Evolutionary conservation across 768 basidiomycete genomes (phyloP).

Genomic region (Leccinum arenicola): DNA sequence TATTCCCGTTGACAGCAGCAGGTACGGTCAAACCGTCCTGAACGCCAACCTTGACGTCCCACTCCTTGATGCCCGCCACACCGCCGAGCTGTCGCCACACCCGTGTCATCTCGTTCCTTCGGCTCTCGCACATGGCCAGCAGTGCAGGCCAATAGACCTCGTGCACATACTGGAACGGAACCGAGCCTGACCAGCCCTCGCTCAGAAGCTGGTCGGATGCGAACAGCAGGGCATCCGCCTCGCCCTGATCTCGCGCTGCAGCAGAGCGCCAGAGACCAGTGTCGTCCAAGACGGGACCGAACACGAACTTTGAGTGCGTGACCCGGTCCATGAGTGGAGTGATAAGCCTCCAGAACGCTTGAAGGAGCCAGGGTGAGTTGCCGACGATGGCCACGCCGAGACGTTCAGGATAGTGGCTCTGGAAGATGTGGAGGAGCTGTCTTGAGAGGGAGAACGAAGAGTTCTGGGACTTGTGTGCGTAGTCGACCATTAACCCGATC

Average conservation of each 20-base stretch:
- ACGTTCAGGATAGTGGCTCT: constrained; percentile 85
- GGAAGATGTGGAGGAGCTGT: constrained; percentile 59
- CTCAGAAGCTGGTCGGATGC: constrained; percentile 65
- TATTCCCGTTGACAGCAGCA: background rate
- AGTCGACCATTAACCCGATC: constrained; percentile 72
- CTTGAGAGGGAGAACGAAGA: constrained; percentile 40
- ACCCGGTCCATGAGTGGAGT: constrained; percentile 81
- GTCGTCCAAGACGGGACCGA: constrained; percentile 51
- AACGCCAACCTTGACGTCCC: constrained; percentile 59
- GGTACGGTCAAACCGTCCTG: constrained; percentile 13
- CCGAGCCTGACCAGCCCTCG: constrained; percentile 66
- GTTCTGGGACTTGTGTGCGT: constrained; percentile 66
- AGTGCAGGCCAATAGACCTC: constrained; percentile 72
- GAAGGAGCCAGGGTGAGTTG: constrained; percentile 76
- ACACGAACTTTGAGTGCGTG: constrained; percentile 70
- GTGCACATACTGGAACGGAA: constrained; percentile 71
- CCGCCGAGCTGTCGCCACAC: constrained; percentile 72
- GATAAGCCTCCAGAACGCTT: constrained; percentile 74
- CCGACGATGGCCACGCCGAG: constrained; percentile 71
- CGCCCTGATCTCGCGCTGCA: constrained; percentile 20
- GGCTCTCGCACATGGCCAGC: constrained; percentile 50
- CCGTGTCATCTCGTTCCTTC: constrained; percentile 47
- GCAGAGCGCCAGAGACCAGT: constrained; percentile 28
- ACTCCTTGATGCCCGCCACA: constrained; percentile 70
- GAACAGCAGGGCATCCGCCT: constrained; percentile 44